Conservation (phyloP, 2,329 filamentous ascomycete genomes). For the Fusarium chuoi region DNA sequence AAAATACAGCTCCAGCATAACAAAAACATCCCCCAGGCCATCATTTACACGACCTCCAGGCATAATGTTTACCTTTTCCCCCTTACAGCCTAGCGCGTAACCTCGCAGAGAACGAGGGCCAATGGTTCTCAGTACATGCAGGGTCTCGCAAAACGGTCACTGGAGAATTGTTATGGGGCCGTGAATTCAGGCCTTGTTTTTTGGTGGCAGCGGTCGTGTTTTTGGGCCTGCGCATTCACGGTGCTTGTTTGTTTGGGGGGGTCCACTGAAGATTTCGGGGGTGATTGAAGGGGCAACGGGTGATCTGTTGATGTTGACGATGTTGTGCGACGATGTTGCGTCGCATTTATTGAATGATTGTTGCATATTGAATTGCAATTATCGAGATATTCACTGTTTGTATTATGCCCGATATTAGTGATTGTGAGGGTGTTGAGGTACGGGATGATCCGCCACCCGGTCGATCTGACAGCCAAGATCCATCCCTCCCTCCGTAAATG, state of each 20-base stretch:
- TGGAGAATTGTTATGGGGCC: slow-evolving; percentile 14
- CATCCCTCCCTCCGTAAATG: neutral
- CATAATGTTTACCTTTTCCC: slow-evolving; percentile 60
- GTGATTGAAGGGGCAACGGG: slow-evolving; percentile 37
- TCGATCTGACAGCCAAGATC: neutral
- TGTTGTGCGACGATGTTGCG: neutral
- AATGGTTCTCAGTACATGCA: slow-evolving; percentile 38
- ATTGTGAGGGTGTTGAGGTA: neutral
- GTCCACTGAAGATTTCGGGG: slow-evolving; percentile 2
- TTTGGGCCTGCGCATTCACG: slow-evolving; percentile 34
- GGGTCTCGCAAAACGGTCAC: slow-evolving; percentile 40
- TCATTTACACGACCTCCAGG: slow-evolving; percentile 13
- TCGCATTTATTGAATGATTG: neutral
- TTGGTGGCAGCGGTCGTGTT: slow-evolving; percentile 23
- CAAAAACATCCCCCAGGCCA: slow-evolving; percentile 23
- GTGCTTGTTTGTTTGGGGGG: slow-evolving; percentile 16
- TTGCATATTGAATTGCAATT: neutral
- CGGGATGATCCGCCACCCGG: neutral
- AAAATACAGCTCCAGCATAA: neutral
- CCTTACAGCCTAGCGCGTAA: slow-evolving; percentile 50
- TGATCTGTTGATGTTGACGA: neutral
- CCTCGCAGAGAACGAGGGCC: slow-evolving; percentile 41
- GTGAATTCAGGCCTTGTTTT: slow-evolving; percentile 39
- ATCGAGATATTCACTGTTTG: neutral
- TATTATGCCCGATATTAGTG: neutral